Conservation (phyloP, 768 basidiomycete species). For the Trametes cubensis region DNA sequence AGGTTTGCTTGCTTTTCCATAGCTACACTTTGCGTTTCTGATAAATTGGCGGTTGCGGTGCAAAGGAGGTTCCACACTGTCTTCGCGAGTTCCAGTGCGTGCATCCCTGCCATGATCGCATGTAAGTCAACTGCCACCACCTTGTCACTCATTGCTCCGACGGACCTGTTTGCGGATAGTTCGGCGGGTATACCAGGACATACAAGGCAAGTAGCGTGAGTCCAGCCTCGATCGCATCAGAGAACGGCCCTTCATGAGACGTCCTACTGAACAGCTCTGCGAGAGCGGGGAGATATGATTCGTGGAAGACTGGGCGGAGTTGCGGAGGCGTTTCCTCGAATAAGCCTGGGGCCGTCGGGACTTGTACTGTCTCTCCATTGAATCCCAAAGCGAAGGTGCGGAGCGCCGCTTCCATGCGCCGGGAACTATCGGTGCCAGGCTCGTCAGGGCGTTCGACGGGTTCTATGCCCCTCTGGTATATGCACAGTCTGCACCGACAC, state of each 20-base stretch:
- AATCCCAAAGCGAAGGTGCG: slow-evolving; percentile 42
- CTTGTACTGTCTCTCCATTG: slow-evolving; percentile 1
- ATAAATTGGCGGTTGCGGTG: slow-evolving; percentile 19
- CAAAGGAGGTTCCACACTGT: slow-evolving; percentile 71
- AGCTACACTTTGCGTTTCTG: slow-evolving; percentile 16
- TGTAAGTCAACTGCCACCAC: background rate
- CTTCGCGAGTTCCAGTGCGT: slow-evolving; percentile 75
- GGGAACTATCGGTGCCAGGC: slow-evolving; percentile 23
- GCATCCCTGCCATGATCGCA: slow-evolving; percentile 56
- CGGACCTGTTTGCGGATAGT: slow-evolving; percentile 83
- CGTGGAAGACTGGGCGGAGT: slow-evolving; percentile 52
- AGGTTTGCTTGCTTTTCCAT: slow-evolving; percentile 28
- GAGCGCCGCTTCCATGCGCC: slow-evolving; percentile 32
- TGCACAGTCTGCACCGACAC: slow-evolving; percentile 64
- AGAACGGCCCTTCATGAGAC: slow-evolving; percentile 68
- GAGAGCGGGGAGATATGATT: slow-evolving; percentile 57
- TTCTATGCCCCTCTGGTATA: slow-evolving; percentile 42
- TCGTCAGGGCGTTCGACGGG: slow-evolving; percentile 44
- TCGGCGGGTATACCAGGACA: slow-evolving; percentile 66
- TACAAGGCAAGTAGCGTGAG: slow-evolving; percentile 66
- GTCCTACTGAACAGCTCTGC: slow-evolving; percentile 66
- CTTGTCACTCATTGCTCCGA: slow-evolving; percentile 2
- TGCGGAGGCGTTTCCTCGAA: slow-evolving; percentile 44
- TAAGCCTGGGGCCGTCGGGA: slow-evolving; percentile 10
- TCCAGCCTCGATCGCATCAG: slow-evolving; percentile 55